These are phyloP conservation scores for Fusarium drepaniforme DNA, from an alignment of 2,329 filamentous ascomycete genomes.

Conservation along the genomic window DNA sequence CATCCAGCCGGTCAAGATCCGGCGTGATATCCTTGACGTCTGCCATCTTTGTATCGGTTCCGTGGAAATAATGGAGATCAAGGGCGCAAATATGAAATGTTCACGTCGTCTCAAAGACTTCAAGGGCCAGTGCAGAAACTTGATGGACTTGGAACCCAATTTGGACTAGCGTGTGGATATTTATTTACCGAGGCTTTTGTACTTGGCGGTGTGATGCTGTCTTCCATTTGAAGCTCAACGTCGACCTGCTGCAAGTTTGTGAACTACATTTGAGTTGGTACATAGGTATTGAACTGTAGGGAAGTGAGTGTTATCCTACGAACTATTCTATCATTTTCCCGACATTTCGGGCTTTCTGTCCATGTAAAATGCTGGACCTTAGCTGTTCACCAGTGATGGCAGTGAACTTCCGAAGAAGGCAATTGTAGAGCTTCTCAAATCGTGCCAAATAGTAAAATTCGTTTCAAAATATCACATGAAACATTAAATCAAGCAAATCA, in stretches of 20 bases:
- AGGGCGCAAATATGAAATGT: conserved; percentile 20
- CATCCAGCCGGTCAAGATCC: conserved; percentile 79
- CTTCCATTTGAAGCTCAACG: neutral
- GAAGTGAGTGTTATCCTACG: neutral
- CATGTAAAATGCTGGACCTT: neutral
- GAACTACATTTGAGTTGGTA: neutral
- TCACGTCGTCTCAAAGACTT: conserved; percentile 37
- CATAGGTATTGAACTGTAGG: neutral
- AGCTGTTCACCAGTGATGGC: too few relatives aligned
- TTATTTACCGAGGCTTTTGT: conserved; percentile 18
- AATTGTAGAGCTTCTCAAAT: neutral
- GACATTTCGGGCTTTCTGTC: neutral
- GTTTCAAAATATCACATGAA: neutral
- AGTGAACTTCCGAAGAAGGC: neutral
- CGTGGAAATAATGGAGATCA: conserved; percentile 1
- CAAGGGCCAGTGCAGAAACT: conserved; percentile 34
- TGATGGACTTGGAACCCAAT: conserved; percentile 25
- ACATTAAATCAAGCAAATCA: neutral
- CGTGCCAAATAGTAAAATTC: neutral
- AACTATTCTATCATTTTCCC: neutral
- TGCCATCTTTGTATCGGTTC: conserved; percentile 48
- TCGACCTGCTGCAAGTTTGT: neutral
- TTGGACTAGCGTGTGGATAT: conserved; percentile 25
- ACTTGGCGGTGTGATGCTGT: neutral
- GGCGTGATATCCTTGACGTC: conserved; percentile 69